Evolutionary conservation across 2,329 filamentous ascomycete genomes (phyloP), one percentile per base, ranked within the genome.

Genomic region (Escovopsis sp.): DNA sequence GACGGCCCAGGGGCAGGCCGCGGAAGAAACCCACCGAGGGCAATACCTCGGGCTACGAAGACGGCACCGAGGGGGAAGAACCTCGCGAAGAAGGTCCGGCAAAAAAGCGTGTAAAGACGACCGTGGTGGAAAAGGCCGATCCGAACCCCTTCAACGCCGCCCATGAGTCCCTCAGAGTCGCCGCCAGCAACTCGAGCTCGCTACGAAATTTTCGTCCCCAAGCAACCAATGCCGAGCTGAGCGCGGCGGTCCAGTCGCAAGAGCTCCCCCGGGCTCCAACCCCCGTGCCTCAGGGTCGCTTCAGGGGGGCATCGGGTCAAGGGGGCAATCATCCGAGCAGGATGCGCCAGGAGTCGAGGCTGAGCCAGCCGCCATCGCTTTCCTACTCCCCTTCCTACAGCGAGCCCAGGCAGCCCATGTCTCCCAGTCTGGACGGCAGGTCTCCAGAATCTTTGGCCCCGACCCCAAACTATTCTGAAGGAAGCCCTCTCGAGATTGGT

Each of bases 161-260:
- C 27, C 74, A 79, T 9, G 86, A 91, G 39, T 93, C 85, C 4
- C 67, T 96, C 24, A 76, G 88, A 39, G 86, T 94, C n/a, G 81
- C 84, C 45, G 89, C 89, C 37, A 94, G 86, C 57, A 94, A 84
- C 13, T 82, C 88, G 36, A 85, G 86, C 35, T 94, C 88, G 5
- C 71, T 96, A 44, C 82, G 89, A 35, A 81, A 80, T 38, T 83
- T 94, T 58, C 76, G 87, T 36, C 89, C 89, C 4, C 71, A 84
- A 43, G 68, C 72, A 29, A 64, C 71, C 20, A 67, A 63, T 3
- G 62, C 60, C 24, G 68, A 69, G 14, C 56, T 59, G 4, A 55
- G 65, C 4, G 46, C 55, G 27, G 63, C 61, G 30, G 70, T 58
- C 38, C 76, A 84, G 50, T 61, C 82, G 5, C 81, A 87, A 50